phyloP scores from a whole-genome alignment of 2,329 filamentous ascomycete species.

The Claviceps citrina region DNA sequence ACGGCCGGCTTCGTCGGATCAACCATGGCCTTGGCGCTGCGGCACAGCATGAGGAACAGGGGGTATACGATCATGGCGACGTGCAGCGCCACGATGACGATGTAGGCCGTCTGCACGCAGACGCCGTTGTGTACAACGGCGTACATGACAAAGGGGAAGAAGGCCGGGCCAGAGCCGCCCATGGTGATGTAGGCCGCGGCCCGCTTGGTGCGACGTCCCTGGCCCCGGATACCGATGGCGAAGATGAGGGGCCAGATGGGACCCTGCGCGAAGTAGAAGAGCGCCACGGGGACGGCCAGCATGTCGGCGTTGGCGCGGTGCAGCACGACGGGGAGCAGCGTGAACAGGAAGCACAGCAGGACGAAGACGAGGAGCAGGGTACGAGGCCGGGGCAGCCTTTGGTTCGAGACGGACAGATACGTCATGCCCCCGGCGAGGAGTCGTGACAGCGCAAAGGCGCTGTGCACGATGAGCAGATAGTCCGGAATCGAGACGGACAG shows the following conservation, averaged over 20 bases:
- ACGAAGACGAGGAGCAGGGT: slow-evolving; percentile 53
- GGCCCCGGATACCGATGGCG: slow-evolving; percentile 61
- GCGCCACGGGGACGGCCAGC: slow-evolving; percentile 43
- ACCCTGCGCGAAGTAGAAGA: slow-evolving; percentile 69
- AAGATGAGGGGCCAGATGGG: slow-evolving; percentile 75
- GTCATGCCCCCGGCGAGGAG: slow-evolving; percentile 53
- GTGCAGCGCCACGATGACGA: slow-evolving; percentile 42
- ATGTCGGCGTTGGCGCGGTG: slow-evolving; percentile 30
- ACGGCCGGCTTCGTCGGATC: slow-evolving; percentile 16
- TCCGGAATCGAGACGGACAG: slow-evolving; percentile 42
- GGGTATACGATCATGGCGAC: slow-evolving; percentile 32
- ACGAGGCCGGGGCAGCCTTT: slow-evolving; percentile 45
- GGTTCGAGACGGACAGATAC: slow-evolving; percentile 33
- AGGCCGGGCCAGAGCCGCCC: slow-evolving; percentile 56
- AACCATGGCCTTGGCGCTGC: slow-evolving; percentile 31
- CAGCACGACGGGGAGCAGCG: slow-evolving; percentile 32
- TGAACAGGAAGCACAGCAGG: slow-evolving; percentile 42
- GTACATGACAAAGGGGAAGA: slow-evolving; percentile 61
- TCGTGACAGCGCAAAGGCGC: slow-evolving; percentile 57
- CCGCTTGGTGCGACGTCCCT: slow-evolving; percentile 66
- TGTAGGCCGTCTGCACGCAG: slow-evolving; percentile 47
- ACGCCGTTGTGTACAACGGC: slow-evolving; percentile 46
- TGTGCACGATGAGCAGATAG: slow-evolving; percentile 58
- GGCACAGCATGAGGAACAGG: slow-evolving; percentile 30
- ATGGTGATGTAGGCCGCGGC: slow-evolving; percentile 66